Conservation (phyloP, 129 eudicot species). For the Scalesia atractyloides region DNA sequence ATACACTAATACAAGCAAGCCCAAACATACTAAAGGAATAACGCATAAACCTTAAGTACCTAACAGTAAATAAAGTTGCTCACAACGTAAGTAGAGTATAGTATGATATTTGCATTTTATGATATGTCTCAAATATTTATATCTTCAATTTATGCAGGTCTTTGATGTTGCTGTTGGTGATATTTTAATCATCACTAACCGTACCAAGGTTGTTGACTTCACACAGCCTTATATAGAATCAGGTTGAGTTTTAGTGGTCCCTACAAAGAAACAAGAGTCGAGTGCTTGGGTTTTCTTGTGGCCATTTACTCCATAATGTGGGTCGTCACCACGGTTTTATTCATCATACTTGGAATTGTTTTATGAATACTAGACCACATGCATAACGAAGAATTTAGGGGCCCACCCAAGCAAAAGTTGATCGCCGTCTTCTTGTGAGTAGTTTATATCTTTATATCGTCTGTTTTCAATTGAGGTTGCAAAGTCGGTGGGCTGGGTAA, state of each 20-base stretch:
- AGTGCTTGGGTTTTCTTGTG: too few relatives aligned
- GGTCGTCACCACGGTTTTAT: slow-evolving; percentile 63
- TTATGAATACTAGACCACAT: slow-evolving; percentile 88
- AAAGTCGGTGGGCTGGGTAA: background rate
- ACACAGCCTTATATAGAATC: too few relatives aligned
- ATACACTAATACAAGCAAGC: too few relatives aligned
- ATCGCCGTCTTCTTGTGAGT: slow-evolving; percentile 75
- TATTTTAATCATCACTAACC: too few relatives aligned
- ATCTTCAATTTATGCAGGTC: too few relatives aligned
- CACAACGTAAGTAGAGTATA: slow-evolving; percentile 48
- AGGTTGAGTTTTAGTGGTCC: too few relatives aligned
- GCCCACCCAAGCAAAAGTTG: slow-evolving; percentile 77
- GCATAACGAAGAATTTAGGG: slow-evolving; percentile 80
- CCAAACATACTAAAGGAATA: too few relatives aligned
- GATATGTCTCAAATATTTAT: slow-evolving; percentile 6
- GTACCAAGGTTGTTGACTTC: too few relatives aligned
- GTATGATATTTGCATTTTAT: background rate
- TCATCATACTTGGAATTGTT: slow-evolving; percentile 67
- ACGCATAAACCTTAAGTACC: too few relatives aligned
- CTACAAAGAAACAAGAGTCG: too few relatives aligned
- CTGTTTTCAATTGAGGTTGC: background rate
- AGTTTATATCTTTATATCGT: background rate
- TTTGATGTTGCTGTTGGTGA: too few relatives aligned
- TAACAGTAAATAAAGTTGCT: slow-evolving; percentile 47
- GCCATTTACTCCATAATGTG: too few relatives aligned